phyloP scores from a whole-genome alignment of 768 basidiomycete genomes.

The Lactarius tabidus region DNA sequence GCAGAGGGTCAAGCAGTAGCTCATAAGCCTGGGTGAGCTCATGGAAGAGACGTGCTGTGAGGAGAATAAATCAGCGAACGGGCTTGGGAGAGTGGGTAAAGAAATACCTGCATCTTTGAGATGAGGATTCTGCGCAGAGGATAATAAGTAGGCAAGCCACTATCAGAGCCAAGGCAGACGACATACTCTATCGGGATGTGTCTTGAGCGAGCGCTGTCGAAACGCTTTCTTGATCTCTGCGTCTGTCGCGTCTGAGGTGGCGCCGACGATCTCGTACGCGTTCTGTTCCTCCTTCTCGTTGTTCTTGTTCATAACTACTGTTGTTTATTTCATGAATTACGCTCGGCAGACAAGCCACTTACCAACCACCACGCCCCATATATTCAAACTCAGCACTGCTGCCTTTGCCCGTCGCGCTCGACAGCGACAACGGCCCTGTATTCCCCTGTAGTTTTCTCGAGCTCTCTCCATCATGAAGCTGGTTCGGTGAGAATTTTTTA shows the following conservation, averaged over 20 bases:
- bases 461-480: slow-evolving; percentile 17
- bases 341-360: slow-evolving; percentile 4
- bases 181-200: slow-evolving; percentile 80
- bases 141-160: slow-evolving; percentile 7
- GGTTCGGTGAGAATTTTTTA: slow-evolving; percentile 12
- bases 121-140: slow-evolving; percentile 56
- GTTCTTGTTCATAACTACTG: slow-evolving; percentile 1
- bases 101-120: slow-evolving; percentile 70
- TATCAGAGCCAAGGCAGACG: neutral
- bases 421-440: slow-evolving; percentile 14
- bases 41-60: slow-evolving; percentile 61
- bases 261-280: slow-evolving; percentile 67
- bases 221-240: slow-evolving; percentile 78
- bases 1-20: slow-evolving; percentile 73
- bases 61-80: slow-evolving; percentile 36
- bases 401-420: slow-evolving; percentile 11
- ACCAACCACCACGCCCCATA: neutral
- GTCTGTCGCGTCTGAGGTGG: slow-evolving; percentile 64
- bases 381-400: slow-evolving; percentile 18
- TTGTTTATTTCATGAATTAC: neutral
- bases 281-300: slow-evolving; percentile 47
- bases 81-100: neutral
- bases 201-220: slow-evolving; percentile 73
- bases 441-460: neutral
- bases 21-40: slow-evolving; percentile 80